Evolutionary conservation across 371 early-diverging fungal species (phyloP).

Genomic region (Lichtheimia ramosa): DNA sequence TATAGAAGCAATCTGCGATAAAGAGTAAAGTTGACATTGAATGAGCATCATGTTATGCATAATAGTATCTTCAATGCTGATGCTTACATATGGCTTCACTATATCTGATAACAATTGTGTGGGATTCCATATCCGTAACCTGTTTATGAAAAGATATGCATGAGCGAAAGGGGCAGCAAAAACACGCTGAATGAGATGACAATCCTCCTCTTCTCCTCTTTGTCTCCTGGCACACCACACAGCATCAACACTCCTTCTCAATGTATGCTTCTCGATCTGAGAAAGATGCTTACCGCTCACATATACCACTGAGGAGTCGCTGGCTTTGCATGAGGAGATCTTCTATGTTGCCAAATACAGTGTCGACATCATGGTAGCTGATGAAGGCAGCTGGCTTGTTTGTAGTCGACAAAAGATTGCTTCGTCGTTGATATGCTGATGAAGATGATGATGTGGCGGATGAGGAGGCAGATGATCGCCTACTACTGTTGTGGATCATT

Average conservation of each 20-base stretch:
- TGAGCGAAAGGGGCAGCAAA: too few relatives aligned
- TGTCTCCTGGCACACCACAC: too few relatives aligned
- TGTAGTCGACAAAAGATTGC: slow-evolving; percentile 11
- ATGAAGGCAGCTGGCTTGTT: slow-evolving; percentile 8
- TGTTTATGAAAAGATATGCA: neutral
- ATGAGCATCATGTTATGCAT: too few relatives aligned
- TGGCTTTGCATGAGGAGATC: slow-evolving; percentile 12
- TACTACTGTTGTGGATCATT: slow-evolving; percentile 7
- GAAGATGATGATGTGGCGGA: slow-evolving; percentile 5
- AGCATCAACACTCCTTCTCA: too few relatives aligned
- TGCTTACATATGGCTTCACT: neutral
- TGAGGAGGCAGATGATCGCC: neutral
- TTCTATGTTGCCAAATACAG: slow-evolving; percentile 20
- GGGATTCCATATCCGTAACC: slow-evolving; percentile 26
- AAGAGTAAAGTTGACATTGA: too few relatives aligned
- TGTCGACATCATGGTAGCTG: slow-evolving; percentile 14
- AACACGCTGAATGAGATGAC: too few relatives aligned
- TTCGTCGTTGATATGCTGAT: slow-evolving; percentile 1
- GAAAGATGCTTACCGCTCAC: slow-evolving; percentile 17
- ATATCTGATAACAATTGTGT: slow-evolving; percentile 26
- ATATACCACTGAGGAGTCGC: slow-evolving; percentile 7
- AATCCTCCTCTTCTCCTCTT: too few relatives aligned
- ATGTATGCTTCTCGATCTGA: too few relatives aligned
- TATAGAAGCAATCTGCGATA: too few relatives aligned
- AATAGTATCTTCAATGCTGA: too few relatives aligned